Conservation (phyloP, 2,329 filamentous ascomycete genomes). For the Sporothrix sp. region DNA sequence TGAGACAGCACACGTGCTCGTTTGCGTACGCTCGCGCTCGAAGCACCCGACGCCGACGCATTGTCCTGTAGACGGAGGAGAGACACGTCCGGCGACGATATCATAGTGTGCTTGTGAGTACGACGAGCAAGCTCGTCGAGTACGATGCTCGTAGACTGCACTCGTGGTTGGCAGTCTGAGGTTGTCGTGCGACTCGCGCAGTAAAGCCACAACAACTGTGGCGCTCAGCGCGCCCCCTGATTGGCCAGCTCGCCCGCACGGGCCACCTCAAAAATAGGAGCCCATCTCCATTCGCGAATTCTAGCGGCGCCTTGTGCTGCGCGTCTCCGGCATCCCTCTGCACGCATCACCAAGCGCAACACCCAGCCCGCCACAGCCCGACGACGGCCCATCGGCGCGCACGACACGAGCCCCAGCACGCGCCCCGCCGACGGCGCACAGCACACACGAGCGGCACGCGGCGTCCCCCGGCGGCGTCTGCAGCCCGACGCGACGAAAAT, state of each 20-base stretch:
- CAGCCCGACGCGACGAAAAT: too few species aligned
- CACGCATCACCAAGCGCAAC: constrained; percentile 11
- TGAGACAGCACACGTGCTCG: too few species aligned
- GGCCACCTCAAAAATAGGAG: constrained; percentile 6
- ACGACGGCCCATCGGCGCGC: background rate
- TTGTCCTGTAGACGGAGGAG: too few species aligned
- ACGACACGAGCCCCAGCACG: background rate
- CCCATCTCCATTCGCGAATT: constrained; percentile 16
- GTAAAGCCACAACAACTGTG: constrained; percentile 1
- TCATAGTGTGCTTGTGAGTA: too few species aligned
- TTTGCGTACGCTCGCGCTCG: too few species aligned
- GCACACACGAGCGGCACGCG: too few species aligned
- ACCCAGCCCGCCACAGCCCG: background rate
- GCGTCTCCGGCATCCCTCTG: constrained; percentile 16
- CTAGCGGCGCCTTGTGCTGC: constrained; percentile 15
- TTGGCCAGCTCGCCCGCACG: background rate
- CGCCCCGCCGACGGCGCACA: background rate
- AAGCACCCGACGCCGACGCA: too few species aligned
- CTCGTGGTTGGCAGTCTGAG: too few species aligned
- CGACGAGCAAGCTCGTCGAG: too few species aligned
- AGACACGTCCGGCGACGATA: too few species aligned
- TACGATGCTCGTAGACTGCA: too few species aligned
- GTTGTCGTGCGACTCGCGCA: background rate
- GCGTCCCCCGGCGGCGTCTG: too few species aligned
- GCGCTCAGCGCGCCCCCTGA: background rate